phyloP scores from a whole-genome alignment of 2,329 filamentous ascomycete species.

The Canariomyces notabilis region DNA sequence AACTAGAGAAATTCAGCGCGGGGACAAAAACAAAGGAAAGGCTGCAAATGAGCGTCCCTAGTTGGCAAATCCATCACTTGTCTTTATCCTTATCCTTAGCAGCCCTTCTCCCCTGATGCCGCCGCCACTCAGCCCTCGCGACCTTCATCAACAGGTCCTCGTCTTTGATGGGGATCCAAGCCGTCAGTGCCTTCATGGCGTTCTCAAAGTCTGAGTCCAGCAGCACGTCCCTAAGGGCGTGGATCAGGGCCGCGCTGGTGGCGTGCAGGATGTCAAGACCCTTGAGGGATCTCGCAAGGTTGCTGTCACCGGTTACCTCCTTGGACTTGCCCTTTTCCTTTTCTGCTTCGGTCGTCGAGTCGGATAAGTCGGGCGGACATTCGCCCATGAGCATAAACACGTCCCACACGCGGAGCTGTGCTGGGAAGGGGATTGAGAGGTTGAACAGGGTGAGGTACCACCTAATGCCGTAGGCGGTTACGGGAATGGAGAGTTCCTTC shows the following conservation, averaged over 20 bases:
- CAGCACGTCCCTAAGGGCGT: constrained; percentile 82
- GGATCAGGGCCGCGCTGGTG: constrained; percentile 81
- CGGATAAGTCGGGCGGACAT: constrained; percentile 39
- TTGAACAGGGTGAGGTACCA: constrained; percentile 99
- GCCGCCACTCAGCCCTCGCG: constrained; percentile 79
- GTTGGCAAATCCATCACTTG: neutral
- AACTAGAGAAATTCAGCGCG: too few relatives aligned
- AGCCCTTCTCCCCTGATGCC: constrained; percentile 45
- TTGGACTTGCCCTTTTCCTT: constrained; percentile 16
- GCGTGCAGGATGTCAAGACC: constrained; percentile 86
- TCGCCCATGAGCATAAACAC: constrained; percentile 94
- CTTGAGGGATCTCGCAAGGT: constrained; percentile 39
- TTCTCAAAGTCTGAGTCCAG: constrained; percentile 95
- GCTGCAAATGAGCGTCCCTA: too few relatives aligned
- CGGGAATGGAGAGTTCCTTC: constrained; percentile 73
- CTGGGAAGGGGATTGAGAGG: constrained; percentile 88
- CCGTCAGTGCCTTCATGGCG: constrained; percentile 93
- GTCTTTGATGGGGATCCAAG: constrained; percentile 89
- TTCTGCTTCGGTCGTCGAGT: constrained; percentile 5
- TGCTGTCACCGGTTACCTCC: constrained; percentile 26
- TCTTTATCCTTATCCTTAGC: neutral
- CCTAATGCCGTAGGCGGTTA: constrained; percentile 89
- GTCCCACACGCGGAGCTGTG: constrained; percentile 94
- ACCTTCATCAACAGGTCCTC: constrained; percentile 89
- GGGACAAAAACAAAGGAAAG: constrained; percentile 3